A percentile compares a stretch with the other conserved stretches of the same genome.
Conservation (phyloP, 2,329 filamentous ascomycete genomes). For the Westerdykella aurantiaca region DNA sequence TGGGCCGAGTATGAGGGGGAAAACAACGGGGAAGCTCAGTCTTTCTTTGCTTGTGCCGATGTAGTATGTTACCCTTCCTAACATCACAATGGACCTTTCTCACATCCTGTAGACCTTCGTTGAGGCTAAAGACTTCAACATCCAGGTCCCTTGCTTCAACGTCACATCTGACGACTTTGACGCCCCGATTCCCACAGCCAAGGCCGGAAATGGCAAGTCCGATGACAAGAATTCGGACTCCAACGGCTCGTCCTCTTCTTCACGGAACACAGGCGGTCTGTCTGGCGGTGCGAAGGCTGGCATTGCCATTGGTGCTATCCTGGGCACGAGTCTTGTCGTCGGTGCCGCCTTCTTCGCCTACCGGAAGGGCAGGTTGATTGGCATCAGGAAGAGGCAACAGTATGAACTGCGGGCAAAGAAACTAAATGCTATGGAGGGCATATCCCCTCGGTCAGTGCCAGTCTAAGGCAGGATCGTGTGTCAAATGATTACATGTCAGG, state of each 20-base stretch:
- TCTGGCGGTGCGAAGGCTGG: slow-evolving; percentile 42
- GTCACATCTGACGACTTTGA: slow-evolving; percentile 38
- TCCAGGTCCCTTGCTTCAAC: slow-evolving; percentile 45
- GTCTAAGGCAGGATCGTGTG: no score
- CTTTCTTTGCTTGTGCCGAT: slow-evolving; percentile 46
- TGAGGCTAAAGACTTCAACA: slow-evolving; percentile 35
- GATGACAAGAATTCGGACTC: not conserved
- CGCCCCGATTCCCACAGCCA: slow-evolving; percentile 15
- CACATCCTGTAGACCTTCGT: slow-evolving; percentile 34
- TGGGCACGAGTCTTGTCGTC: slow-evolving; percentile 18
- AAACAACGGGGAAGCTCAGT: slow-evolving; percentile 35
- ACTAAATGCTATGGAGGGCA: not conserved
- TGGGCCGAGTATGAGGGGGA: slow-evolving; percentile 39
- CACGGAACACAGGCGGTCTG: slow-evolving; percentile 14
- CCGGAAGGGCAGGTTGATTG: slow-evolving; percentile 11
- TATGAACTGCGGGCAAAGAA: not conserved
- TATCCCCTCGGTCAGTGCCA: no score
- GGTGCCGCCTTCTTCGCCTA: slow-evolving; percentile 19
- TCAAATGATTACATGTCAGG: no score
- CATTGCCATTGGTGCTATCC: slow-evolving; percentile 34
- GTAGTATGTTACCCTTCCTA: slow-evolving; percentile 21
- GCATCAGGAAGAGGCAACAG: not conserved
- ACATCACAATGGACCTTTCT: not conserved
- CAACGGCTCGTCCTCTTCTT: slow-evolving; percentile 1
- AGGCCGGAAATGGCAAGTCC: slow-evolving; percentile 1